These are phyloP conservation scores for Bipolaris gigantea DNA, from an alignment of 2,329 filamentous ascomycete species.

Conservation along the genomic window DNA sequence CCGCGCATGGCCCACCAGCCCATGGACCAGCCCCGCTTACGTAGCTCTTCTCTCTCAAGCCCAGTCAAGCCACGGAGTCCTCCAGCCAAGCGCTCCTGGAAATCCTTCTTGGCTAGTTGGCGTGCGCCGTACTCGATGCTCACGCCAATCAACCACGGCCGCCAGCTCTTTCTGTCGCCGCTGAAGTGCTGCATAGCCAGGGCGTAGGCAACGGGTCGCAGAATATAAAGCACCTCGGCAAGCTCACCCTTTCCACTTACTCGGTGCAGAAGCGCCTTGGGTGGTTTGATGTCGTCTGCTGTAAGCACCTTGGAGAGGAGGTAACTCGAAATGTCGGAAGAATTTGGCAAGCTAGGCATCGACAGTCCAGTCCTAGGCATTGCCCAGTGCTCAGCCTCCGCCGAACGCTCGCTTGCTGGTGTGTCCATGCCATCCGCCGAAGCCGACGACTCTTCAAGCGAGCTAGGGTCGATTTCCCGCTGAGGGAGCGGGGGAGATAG, in stretches of 20 bases:
- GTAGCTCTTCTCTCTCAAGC: conserved; percentile 87
- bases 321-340: conserved; percentile 82
- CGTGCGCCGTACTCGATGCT: conserved; percentile 84
- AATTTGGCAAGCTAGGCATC: conserved; percentile 78
- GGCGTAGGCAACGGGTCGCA: conserved; percentile 86
- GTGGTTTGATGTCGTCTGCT: conserved; percentile 94
- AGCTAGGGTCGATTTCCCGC: conserved; percentile 73
- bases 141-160: conserved; percentile 86
- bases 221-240: conserved; percentile 88
- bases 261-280: conserved; percentile 80
- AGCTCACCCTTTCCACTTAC: conserved; percentile 73
- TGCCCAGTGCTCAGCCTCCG: conserved; percentile 64
- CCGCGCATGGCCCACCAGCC: conserved; percentile 96
- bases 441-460: conserved; percentile 55
- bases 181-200: conserved; percentile 74
- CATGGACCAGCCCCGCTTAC: conserved; percentile 83
- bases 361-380: conserved; percentile 94
- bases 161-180: conserved; percentile 77
- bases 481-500: conserved; percentile 84
- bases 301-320: conserved; percentile 88
- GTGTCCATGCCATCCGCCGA: conserved; percentile 53
- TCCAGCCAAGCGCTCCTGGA: conserved; percentile 64
- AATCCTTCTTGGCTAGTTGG: conserved; percentile 74
- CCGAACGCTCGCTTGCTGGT: conserved; percentile 45
- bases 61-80: conserved; percentile 77